These are phyloP conservation scores for Phialophora expanda DNA, from an alignment of 2,329 filamentous ascomycete genomes.

Conservation along the genomic window DNA sequence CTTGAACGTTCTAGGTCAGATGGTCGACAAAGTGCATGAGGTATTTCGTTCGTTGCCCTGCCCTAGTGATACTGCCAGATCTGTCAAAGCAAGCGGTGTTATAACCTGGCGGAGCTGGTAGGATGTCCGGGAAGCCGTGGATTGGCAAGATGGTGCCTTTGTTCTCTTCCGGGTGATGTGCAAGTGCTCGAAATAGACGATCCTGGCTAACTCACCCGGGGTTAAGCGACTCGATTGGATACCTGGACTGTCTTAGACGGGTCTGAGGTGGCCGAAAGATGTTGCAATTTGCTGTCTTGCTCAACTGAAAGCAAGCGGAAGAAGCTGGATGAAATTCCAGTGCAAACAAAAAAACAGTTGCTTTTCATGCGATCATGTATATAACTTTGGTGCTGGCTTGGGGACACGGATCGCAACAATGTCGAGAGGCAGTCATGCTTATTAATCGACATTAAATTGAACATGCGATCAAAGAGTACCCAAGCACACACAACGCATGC, in stretches of 20 bases:
- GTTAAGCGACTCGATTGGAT: not conserved
- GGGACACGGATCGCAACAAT: not conserved
- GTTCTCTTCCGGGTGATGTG: slow-evolving; percentile 4
- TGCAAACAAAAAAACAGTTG: not conserved
- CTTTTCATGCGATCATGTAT: not conserved
- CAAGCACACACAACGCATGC: not conserved
- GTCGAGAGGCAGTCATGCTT: slow-evolving; percentile 3
- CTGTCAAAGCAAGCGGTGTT: slow-evolving; percentile 44
- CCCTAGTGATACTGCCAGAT: slow-evolving; percentile 45
- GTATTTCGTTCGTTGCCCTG: slow-evolving; percentile 11
- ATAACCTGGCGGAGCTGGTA: slow-evolving; percentile 53
- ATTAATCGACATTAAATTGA: slow-evolving; percentile 2
- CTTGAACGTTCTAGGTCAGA: not conserved
- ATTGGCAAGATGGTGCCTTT: slow-evolving; percentile 53
- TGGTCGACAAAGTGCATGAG: slow-evolving; percentile 7
- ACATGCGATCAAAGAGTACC: not conserved
- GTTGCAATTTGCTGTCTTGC: not conserved
- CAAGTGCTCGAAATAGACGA: slow-evolving; percentile 20
- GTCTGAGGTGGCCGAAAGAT: not conserved
- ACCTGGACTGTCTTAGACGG: not conserved
- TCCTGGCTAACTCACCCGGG: not conserved
- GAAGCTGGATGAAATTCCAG: not conserved
- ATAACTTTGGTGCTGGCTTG: not conserved
- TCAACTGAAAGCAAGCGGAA: not conserved
- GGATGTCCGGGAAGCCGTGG: slow-evolving; percentile 56